Conservation (phyloP, 73 alveolate species). For the Paramecium primaurelia region DNA sequence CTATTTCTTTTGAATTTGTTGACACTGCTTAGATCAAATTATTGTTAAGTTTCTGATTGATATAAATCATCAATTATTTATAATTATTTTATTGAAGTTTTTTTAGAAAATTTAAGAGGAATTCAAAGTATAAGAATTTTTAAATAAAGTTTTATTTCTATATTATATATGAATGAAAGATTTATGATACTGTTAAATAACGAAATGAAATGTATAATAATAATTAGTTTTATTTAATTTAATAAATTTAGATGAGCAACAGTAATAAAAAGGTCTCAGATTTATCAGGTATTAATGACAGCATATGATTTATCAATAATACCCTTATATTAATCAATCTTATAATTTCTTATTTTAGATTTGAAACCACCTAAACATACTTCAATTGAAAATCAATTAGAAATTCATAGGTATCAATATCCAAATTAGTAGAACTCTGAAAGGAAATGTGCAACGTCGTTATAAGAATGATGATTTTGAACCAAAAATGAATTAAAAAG, state of each 20-base stretch:
- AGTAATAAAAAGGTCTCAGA: neutral
- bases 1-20: neutral
- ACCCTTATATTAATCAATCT: neutral
- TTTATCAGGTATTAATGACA: neutral
- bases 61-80: no score
- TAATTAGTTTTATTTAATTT: neutral
- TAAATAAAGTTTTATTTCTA: neutral
- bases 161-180: neutral
- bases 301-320: neutral
- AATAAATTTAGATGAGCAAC: neutral
- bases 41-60: neutral
- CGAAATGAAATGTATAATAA: neutral
- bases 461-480: constrained; percentile 11
- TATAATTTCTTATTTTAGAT: neutral
- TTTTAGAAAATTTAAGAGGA: neutral
- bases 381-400: neutral
- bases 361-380: constrained; percentile 6
- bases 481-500: neutral
- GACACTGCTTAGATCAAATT: neutral
- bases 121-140: neutral
- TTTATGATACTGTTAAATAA: neutral
- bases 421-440: neutral
- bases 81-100: no score
- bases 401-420: neutral
- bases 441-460: constrained; percentile 3